Evolutionary conservation across 768 basidiomycete species (phyloP), one percentile per base, ranked within the genome.

Genomic region (Mycena epipterygia): DNA sequence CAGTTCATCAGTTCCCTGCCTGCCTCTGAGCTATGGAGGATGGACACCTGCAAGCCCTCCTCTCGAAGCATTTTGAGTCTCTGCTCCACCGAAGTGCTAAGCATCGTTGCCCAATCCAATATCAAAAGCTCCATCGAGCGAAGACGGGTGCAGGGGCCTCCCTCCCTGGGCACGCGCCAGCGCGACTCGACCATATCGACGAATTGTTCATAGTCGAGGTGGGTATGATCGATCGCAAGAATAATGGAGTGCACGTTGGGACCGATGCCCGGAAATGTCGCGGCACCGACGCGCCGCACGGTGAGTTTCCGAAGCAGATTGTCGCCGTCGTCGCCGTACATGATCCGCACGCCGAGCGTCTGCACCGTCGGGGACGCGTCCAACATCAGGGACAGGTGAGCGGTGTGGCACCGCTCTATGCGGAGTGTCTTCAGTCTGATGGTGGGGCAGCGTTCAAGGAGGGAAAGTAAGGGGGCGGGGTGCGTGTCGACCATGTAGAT

Each of bases 381-480:
- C 55, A 67, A 42, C 9, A 67, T 59, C 3, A 11, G 27, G 17
- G 48, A 5, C 33, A 59, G 46, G 39, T 59, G 46, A 23, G 37
- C 9, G 4, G 65, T 33, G 57, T 32, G 48, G 37, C 65, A 67
- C 19, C 16, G 35, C 37, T 19, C 29, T 2, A 67, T 13, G 27
- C 37, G 57, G 21, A 67, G 37, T 13, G 56, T 67, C 2, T 51
- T 21, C 6, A 67, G 48, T 14, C 19, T 51, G 27, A 59, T 41
- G 3, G 35, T 58, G 35, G 65, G 57, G 44, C 37, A 57, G 46
- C 65, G 56, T 17, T 30, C 3, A 13, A 67, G 6, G 27, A 67
- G 33, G 37, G 65, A 58, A n/a, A 67, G 56, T 23, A 59, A 35
- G 29, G 65, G 65, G 1, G 56, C 29, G 27, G 46, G 65, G 37